Evolutionary conservation across 352 stramenopile species (phyloP).

Genomic region (Globisporangium carolinianum): DNA sequence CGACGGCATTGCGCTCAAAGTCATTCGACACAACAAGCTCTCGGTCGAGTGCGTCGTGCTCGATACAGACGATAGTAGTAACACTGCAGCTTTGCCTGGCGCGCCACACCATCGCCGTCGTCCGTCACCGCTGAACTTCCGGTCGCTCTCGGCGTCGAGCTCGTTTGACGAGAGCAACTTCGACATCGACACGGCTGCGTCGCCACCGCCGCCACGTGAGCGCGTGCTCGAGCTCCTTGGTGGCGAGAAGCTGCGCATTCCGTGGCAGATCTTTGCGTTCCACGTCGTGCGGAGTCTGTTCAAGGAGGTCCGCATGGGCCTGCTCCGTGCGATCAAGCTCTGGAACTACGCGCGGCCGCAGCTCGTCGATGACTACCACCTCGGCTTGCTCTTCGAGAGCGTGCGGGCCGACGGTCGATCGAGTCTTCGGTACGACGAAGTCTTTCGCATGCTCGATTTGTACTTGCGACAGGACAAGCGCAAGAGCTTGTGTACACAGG

Average conservation of each 20-base stretch:
- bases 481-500: conserved; percentile 57
- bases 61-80: conserved; percentile 24
- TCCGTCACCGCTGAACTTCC: conserved; percentile 1
- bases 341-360: conserved; percentile 77
- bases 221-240: conserved; percentile 74
- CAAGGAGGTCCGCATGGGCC: conserved; percentile 63
- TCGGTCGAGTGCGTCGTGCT: conserved; percentile 82
- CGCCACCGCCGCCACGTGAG: conserved; percentile 20
- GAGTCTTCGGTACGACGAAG: conserved; percentile 79
- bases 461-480: conserved; percentile 77
- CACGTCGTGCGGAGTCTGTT: conserved; percentile 64
- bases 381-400: conserved; percentile 72
- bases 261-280: conserved; percentile 58
- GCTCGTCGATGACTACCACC: conserved; percentile 80
- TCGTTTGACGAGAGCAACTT: conserved; percentile 34
- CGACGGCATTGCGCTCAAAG: conserved; percentile 66
- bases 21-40: conserved; percentile 78
- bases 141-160: conserved; percentile 26
- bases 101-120: neutral
- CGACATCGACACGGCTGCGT: conserved; percentile 13
- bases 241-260: conserved; percentile 79
- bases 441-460: conserved; percentile 79
- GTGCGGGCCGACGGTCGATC: conserved; percentile 61
- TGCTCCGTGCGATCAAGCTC: conserved; percentile 75
- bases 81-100: neutral